Percentiles rank a stretch among this genome's conserved stretches.
Evolutionary conservation across 352 stramenopile genomes (phyloP).

Genomic region (Pythium oligandrum): DNA sequence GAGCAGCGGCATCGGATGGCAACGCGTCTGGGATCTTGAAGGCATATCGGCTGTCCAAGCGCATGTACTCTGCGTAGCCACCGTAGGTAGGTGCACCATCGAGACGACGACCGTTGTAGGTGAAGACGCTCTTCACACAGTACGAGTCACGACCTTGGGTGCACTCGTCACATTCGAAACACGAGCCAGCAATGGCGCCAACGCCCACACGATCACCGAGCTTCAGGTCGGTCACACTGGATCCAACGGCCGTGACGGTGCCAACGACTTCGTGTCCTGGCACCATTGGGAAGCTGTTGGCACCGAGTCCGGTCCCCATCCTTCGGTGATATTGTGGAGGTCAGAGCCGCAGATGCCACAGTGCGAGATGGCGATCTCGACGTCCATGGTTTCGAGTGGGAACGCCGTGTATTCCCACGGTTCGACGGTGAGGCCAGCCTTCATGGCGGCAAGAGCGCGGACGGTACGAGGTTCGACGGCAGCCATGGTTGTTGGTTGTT

Average conservation of each 20-base stretch:
- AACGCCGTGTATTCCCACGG: slow-evolving; percentile 12
- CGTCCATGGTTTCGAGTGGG: neutral
- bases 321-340: slow-evolving; percentile 17
- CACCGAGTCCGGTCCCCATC: slow-evolving; percentile 5
- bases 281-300: slow-evolving; percentile 12
- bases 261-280: slow-evolving; percentile 22
- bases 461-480: slow-evolving; percentile 3
- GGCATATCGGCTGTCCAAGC: slow-evolving; percentile 1
- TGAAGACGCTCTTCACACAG: slow-evolving; percentile 6
- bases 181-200: neutral
- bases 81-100: slow-evolving; percentile 10
- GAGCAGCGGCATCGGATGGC: no score
- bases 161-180: no score
- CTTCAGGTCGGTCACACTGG: neutral
- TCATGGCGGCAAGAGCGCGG: slow-evolving; percentile 6
- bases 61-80: neutral
- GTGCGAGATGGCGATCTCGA: slow-evolving; percentile 16
- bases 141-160: slow-evolving; percentile 15
- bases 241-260: neutral
- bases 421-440: slow-evolving; percentile 7
- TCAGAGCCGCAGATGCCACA: slow-evolving; percentile 12
- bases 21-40: slow-evolving; percentile 13
- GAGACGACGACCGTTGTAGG: slow-evolving; percentile 9
- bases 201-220: slow-evolving; percentile 7
- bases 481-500: neutral